Evolutionary conservation across 805 yeast genomes (phyloP).

Genomic region (Nakazawaea holstii): DNA sequence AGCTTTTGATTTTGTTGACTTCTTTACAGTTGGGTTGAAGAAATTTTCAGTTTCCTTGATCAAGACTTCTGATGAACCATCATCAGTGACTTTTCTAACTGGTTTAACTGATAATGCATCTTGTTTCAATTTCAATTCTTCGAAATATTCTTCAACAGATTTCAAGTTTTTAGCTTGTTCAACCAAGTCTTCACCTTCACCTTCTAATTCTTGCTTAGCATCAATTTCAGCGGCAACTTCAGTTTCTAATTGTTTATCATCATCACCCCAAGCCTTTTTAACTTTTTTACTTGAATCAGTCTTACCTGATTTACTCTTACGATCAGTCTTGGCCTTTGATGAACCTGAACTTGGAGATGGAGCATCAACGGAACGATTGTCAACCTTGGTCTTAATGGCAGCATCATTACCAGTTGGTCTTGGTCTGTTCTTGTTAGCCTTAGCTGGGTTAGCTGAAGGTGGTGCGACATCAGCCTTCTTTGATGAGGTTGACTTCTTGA

Average conservation of each 20-base stretch:
- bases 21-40: conserved; percentile 55
- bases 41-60: conserved; percentile 56
- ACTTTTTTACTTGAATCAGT: conserved; percentile 80
- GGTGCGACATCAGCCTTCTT: conserved; percentile 84
- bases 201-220: conserved; percentile 34
- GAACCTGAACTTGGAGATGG: conserved; percentile 47
- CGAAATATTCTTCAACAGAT: conserved; percentile 85
- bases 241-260: conserved; percentile 63
- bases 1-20: conserved; percentile 67
- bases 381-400: conserved; percentile 67
- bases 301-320: conserved; percentile 81
- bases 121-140: conserved; percentile 49
- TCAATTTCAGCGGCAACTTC: conserved; percentile 48
- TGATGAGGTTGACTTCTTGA: conserved; percentile 76
- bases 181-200: conserved; percentile 35
- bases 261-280: conserved; percentile 86
- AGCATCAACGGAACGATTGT: conserved; percentile 59
- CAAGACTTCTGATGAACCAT: conserved; percentile 57
- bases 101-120: conserved; percentile 32
- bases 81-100: conserved; percentile 44
- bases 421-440: conserved; percentile 67
- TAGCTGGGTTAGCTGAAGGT: conserved; percentile 74
- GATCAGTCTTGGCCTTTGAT: conserved; percentile 65
- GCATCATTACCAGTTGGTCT: conserved; percentile 84
- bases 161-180: conserved; percentile 44